Evolutionary conservation across 2,329 filamentous ascomycete genomes (phyloP), one percentile per base, ranked within the genome.

Genomic region (Cercospora sp.): DNA sequence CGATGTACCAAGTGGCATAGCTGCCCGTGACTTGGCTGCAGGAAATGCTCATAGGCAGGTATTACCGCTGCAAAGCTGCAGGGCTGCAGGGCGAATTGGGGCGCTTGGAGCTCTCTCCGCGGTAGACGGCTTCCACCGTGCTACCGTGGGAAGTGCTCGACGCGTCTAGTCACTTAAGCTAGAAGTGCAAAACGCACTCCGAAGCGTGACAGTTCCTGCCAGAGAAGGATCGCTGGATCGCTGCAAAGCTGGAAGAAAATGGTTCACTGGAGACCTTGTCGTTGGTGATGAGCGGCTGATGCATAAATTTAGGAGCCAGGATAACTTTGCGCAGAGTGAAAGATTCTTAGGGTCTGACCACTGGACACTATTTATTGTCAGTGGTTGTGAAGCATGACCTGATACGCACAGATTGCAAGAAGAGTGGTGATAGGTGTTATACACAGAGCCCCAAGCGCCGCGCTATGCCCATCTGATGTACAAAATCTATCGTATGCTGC

Each of bases 341-440:
- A 10, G 5, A 13, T 13, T 16, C 1, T 26, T 31, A 30, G 13
- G 53, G 16, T 57, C 12, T 30, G 53, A 58, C 30, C 30, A 33
- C 12, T 31, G 45, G 2, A 10, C 45, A 51, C 18, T 51, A 26
- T 51, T 7, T 2, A 13, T 8, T 51, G 45, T 51, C 45, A 51
- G 20, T 51, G 18, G 10, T 51, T 2, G 20, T 51, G 5, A 51
- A 26, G 45, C 4, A 51, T 51, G 18, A 26, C 12, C 2, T 13
- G 10, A 51, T 58, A 58, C 53, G 53, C 30, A 58, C 53, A 58
- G 20, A 26, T 51, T 58, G 31, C 18, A 57, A 63, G 51, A 42
- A 58, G 62, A 64, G 62, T 64, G 62, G 62, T 64, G 62, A 64
- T 64, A 58, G 51, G n/a, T 61, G 48, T 33, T 64, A 57, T 64